Percentiles rank a stretch among this genome's conserved stretches.
Evolutionary conservation across 352 stramenopile species (phyloP).

Genomic region (Phytophthora citricola): DNA sequence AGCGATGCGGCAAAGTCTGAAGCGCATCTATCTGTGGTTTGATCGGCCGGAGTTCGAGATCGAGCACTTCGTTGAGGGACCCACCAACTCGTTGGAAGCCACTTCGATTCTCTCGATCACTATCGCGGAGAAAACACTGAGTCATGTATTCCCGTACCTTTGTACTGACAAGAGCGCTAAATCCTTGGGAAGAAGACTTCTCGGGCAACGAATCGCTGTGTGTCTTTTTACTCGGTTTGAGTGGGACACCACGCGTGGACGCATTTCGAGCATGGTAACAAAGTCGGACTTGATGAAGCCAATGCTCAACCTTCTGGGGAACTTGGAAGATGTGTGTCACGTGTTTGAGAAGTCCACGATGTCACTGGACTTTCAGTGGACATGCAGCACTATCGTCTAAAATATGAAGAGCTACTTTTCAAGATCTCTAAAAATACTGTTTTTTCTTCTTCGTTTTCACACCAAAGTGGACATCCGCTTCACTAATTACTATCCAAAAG

Average conservation of each 20-base stretch:
- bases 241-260: not conserved
- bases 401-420: too few relatives aligned
- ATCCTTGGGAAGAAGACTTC: not conserved
- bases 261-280: not conserved
- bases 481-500: too few relatives aligned
- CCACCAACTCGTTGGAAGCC: not conserved
- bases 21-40: not conserved
- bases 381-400: too few relatives aligned
- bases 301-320: not conserved
- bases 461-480: too few relatives aligned
- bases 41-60: not conserved
- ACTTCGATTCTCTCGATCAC: not conserved
- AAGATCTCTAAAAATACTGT: too few relatives aligned
- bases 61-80: not conserved
- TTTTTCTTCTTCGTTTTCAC: too few relatives aligned
- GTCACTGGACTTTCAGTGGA: not conserved
- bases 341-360: not conserved
- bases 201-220: not conserved
- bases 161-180: not conserved
- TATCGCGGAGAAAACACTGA: not conserved
- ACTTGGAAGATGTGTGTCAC: not conserved
- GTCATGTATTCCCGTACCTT: not conserved
- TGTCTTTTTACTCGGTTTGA: not conserved
- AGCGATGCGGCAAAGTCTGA: not conserved
- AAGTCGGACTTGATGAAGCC: not conserved